Percentiles rank a stretch among this genome's conserved stretches.
phyloP scores from a whole-genome alignment of 768 basidiomycete species.

The Boletus pseudo-olivaceus region DNA sequence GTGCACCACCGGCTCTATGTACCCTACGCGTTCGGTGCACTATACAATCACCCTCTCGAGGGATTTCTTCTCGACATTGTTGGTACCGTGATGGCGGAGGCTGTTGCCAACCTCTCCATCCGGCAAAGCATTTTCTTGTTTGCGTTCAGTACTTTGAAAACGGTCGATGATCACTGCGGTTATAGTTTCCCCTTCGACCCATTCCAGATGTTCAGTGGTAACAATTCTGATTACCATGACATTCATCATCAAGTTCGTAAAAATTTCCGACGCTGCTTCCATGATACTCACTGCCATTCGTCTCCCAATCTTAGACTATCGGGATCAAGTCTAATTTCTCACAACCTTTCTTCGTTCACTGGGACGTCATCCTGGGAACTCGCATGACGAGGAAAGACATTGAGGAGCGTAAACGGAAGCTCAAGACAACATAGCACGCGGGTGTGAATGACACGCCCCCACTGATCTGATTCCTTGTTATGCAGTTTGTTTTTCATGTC shows the following conservation, averaged over 20 bases:
- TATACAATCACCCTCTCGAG: slow-evolving; percentile 97
- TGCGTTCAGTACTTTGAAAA: slow-evolving; percentile 80
- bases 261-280: neutral
- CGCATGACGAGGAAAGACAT: slow-evolving; percentile 73
- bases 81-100: slow-evolving; percentile 77
- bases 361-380: slow-evolving; percentile 85
- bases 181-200: slow-evolving; percentile 91
- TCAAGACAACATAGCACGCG: slow-evolving; percentile 18
- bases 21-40: slow-evolving; percentile 92
- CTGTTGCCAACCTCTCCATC: slow-evolving; percentile 59
- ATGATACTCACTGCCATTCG: neutral
- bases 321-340: slow-evolving; percentile 96
- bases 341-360: slow-evolving; percentile 95
- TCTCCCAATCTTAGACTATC: slow-evolving; percentile 31
- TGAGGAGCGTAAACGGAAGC: slow-evolving; percentile 44
- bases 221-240: slow-evolving; percentile 97
- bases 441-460: neutral
- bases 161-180: slow-evolving; percentile 94
- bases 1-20: slow-evolving; percentile 96
- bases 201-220: slow-evolving; percentile 75
- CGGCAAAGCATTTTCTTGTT: slow-evolving; percentile 88
- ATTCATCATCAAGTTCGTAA: slow-evolving; percentile 87
- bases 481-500: neutral
- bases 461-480: neutral
- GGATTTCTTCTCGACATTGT: slow-evolving; percentile 86